Percentiles rank a stretch among this genome's conserved stretches.
phyloP scores from a whole-genome alignment of 108 stramenopile genomes.

The Conticribra weissflogii region DNA sequence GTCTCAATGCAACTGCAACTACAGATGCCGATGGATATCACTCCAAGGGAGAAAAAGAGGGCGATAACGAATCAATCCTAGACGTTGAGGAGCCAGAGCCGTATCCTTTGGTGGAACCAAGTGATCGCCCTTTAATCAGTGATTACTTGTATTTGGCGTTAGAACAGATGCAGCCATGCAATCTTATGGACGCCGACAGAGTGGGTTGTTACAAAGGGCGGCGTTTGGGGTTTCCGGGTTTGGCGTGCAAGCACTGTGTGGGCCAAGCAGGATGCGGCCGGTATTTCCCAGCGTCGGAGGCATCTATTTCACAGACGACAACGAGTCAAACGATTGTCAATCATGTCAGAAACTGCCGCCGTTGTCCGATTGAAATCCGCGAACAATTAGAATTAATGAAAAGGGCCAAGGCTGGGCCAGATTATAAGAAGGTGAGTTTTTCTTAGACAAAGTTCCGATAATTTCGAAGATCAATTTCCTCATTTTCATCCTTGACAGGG shows the following conservation, averaged over 20 bases:
- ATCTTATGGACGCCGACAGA: slow-evolving; percentile 46
- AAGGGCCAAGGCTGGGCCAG: slow-evolving; percentile 60
- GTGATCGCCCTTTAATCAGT: slow-evolving; percentile 68
- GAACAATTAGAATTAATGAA: slow-evolving; percentile 88
- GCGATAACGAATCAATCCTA: slow-evolving; percentile 1
- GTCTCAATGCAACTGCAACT: neutral
- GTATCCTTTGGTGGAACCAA: slow-evolving; percentile 68
- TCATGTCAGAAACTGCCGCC: slow-evolving; percentile 86
- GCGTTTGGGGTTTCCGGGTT: slow-evolving; percentile 79
- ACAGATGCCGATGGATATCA: slow-evolving; percentile 11
- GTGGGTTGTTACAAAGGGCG: slow-evolving; percentile 67
- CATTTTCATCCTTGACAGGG: slow-evolving; percentile 12
- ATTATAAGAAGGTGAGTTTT: slow-evolving; percentile 19
- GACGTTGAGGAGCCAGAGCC: slow-evolving; percentile 39
- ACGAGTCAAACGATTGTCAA: slow-evolving; percentile 89
- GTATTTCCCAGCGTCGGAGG: slow-evolving; percentile 87
- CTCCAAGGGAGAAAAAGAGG: slow-evolving; percentile 21
- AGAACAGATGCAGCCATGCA: slow-evolving; percentile 86
- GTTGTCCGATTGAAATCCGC: slow-evolving; percentile 79
- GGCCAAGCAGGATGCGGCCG: slow-evolving; percentile 87
- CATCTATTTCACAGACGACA: slow-evolving; percentile 88
- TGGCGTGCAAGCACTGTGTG: slow-evolving; percentile 85
- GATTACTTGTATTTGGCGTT: slow-evolving; percentile 84
- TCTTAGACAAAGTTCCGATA: neutral
- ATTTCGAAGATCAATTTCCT: slow-evolving; percentile 49